Percentiles rank a stretch among this genome's conserved stretches.
phyloP scores from a whole-genome alignment of 306 rosid species.

The Pyrus betulifolia region DNA sequence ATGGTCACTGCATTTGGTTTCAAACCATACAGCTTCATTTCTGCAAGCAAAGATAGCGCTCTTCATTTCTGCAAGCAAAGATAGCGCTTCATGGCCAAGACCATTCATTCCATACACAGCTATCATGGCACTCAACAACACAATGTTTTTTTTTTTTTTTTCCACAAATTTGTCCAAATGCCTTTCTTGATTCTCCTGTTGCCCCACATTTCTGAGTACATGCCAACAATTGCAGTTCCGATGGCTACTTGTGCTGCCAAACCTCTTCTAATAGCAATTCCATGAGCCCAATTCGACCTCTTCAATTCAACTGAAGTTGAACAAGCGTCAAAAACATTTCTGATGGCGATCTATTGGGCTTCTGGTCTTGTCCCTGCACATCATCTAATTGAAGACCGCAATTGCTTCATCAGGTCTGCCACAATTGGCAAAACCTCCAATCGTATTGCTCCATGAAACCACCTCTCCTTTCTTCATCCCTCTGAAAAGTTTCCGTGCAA shows the following conservation, averaged over 20 bases:
- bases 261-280: constrained; percentile 23
- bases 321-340: constrained; percentile 37
- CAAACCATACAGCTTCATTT: constrained; percentile 23
- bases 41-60: constrained; percentile 19
- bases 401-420: constrained; percentile 34
- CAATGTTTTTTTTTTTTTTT: constrained; percentile 8
- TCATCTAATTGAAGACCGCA: constrained; percentile 24
- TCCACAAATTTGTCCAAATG: constrained; percentile 21
- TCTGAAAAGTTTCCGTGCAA: constrained; percentile 24
- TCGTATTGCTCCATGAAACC: constrained; percentile 49
- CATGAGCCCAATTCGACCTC: constrained; percentile 54
- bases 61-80: constrained; percentile 25
- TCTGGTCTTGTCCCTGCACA: constrained; percentile 8
- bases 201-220: constrained; percentile 47
- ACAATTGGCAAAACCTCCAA: constrained; percentile 28
- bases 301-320: constrained; percentile 29
- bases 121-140: constrained; percentile 41
- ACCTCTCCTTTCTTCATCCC: constrained; percentile 29
- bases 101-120: constrained; percentile 35
- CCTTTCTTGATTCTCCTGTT: constrained; percentile 30
- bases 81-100: constrained; percentile 26
- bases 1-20: constrained; percentile 36
- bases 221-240: constrained; percentile 34
- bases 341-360: constrained; percentile 27
- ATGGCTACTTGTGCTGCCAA: constrained; percentile 25